Percentiles rank a stretch among this genome's conserved stretches.
These are phyloP conservation scores for Trifolium repens DNA, from an alignment of 306 rosid species.

Conservation along the genomic window DNA sequence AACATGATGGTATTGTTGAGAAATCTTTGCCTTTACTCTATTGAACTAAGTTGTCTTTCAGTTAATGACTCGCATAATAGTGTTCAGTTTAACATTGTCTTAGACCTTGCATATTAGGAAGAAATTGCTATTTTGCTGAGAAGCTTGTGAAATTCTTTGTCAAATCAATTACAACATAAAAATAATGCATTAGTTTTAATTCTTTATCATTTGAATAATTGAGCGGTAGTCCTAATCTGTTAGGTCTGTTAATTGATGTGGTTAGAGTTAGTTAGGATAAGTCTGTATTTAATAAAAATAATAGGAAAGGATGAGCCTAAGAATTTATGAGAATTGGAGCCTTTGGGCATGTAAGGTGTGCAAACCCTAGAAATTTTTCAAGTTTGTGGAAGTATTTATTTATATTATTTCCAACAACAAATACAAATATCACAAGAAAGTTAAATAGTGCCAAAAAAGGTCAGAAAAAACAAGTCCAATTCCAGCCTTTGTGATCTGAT, in stretches of 20 bases:
- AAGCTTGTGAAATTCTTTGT: slow-evolving; percentile 16
- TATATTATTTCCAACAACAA: neutral
- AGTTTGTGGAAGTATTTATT: slow-evolving; percentile 7
- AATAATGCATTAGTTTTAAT: slow-evolving; percentile 10
- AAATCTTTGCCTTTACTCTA: slow-evolving; percentile 16
- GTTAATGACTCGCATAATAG: slow-evolving; percentile 19
- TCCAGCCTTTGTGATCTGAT: slow-evolving; percentile 6
- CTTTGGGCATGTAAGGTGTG: slow-evolving; percentile 3
- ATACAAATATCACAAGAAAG: neutral
- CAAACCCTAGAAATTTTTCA: neutral
- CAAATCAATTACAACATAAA: neutral
- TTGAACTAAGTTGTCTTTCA: slow-evolving; percentile 29
- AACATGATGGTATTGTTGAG: slow-evolving; percentile 59
- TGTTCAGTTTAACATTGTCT: slow-evolving; percentile 37
- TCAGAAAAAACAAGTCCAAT: slow-evolving; percentile 13
- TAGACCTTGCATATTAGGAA: slow-evolving; percentile 24
- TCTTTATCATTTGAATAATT: slow-evolving; percentile 27
- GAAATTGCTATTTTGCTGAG: slow-evolving; percentile 28
- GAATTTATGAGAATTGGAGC: neutral
- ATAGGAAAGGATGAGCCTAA: slow-evolving; percentile 9
- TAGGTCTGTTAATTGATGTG: neutral
- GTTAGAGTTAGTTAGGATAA: slow-evolving; percentile 6
- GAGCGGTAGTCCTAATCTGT: neutral
- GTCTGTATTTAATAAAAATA: neutral
- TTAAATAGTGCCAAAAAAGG: neutral